Evolutionary conservation across 805 yeast genomes (phyloP).

Genomic region (Torulaspora delbrueckii): DNA sequence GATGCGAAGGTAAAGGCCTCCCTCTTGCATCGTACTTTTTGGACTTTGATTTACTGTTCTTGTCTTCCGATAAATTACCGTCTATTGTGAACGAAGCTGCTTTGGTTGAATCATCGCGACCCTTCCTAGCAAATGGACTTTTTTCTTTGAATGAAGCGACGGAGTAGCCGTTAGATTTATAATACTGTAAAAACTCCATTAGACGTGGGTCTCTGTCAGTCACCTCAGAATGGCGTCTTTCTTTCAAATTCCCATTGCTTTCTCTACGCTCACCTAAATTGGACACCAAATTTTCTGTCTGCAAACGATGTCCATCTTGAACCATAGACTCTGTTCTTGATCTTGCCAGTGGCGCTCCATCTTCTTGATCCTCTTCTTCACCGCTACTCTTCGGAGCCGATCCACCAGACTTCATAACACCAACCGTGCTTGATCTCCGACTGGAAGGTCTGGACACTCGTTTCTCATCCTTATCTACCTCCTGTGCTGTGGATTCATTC

Average conservation of each 20-base stretch:
- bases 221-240: not conserved
- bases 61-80: constrained; percentile 3
- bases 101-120: not conserved
- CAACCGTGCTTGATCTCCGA: constrained; percentile 11
- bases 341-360: constrained; percentile 17
- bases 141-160: constrained; percentile 25
- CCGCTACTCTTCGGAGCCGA: not conserved
- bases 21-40: constrained; percentile 38
- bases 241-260: not conserved
- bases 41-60: constrained; percentile 14
- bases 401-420: not conserved
- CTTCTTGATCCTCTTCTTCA: constrained; percentile 1
- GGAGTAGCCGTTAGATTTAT: constrained; percentile 28
- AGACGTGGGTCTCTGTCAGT: constrained; percentile 43
- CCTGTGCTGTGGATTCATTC: constrained; percentile 1
- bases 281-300: constrained; percentile 1
- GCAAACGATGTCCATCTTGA: constrained; percentile 14
- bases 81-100: constrained; percentile 27
- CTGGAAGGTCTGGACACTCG: constrained; percentile 7
- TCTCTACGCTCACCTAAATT: constrained; percentile 2
- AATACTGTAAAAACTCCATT: constrained; percentile 43
- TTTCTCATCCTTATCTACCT: not conserved
- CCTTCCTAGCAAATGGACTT: constrained; percentile 17
- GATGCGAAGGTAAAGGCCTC: constrained; percentile 50
- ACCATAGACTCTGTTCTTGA: constrained; percentile 21